Evolutionary conservation across 768 basidiomycete species (phyloP).

Genomic region (Sutorius australiensis): DNA sequence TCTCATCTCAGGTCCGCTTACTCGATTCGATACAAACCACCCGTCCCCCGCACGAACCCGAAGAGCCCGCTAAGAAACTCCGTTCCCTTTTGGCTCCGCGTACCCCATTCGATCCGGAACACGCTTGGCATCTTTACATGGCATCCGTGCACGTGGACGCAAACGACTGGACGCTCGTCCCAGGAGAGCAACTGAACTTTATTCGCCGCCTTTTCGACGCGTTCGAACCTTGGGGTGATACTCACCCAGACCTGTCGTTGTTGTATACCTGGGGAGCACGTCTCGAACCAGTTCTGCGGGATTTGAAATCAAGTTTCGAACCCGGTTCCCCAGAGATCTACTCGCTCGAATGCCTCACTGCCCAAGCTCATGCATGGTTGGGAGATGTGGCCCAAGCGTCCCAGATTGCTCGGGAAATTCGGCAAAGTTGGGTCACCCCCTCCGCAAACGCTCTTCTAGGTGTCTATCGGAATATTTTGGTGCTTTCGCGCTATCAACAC

Average conservation of each 20-base stretch:
- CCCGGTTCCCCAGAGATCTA: slow-evolving; percentile 17
- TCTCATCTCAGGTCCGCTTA: slow-evolving; percentile 11
- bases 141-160: slow-evolving; percentile 4
- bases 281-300: slow-evolving; percentile 33
- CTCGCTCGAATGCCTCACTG: slow-evolving; percentile 28
- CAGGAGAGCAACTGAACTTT: slow-evolving; percentile 25
- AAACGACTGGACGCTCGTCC: slow-evolving; percentile 15
- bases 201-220: slow-evolving; percentile 22
- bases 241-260: slow-evolving; percentile 15
- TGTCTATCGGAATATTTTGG: slow-evolving; percentile 38
- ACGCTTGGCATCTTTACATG: slow-evolving; percentile 40
- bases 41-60: slow-evolving; percentile 4
- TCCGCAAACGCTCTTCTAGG: slow-evolving; percentile 22
- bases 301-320: slow-evolving; percentile 23
- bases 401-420: slow-evolving; percentile 24
- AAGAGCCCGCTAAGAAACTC: slow-evolving; percentile 11
- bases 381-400: slow-evolving; percentile 37
- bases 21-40: slow-evolving; percentile 5
- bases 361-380: slow-evolving; percentile 34
- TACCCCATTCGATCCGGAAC: slow-evolving; percentile 32
- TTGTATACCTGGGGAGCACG: slow-evolving; percentile 37
- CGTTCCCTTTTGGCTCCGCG: slow-evolving; percentile 16
- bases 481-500: slow-evolving; percentile 33
- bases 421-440: slow-evolving; percentile 15
- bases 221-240: slow-evolving; percentile 12